phyloP scores from a whole-genome alignment of 805 yeast species.

The Candida xiaguanensis region DNA sequence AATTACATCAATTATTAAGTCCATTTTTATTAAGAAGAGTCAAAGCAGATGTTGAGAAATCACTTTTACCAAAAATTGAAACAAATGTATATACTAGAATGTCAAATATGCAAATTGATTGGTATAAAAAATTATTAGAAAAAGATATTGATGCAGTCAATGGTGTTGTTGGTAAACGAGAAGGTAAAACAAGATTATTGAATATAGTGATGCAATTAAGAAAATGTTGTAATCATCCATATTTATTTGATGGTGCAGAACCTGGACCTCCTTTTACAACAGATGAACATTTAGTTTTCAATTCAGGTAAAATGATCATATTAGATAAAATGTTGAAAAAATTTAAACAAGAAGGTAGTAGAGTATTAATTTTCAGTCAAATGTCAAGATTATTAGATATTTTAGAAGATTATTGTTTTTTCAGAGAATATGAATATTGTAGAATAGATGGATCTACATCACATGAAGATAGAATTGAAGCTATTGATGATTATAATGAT shows the following conservation, averaged over 20 bases:
- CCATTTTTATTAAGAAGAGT: conserved; percentile 89
- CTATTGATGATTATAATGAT: conserved; percentile 86
- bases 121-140: conserved; percentile 87
- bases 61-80: conserved; percentile 87
- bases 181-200: conserved; percentile 83
- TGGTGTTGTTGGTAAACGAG: conserved; percentile 92
- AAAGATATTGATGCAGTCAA: conserved; percentile 95
- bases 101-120: conserved; percentile 90
- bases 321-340: conserved; percentile 77
- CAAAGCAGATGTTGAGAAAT: conserved; percentile 89
- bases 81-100: conserved; percentile 86
- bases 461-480: conserved; percentile 88
- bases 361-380: conserved; percentile 89
- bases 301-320: conserved; percentile 87
- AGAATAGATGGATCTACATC: conserved; percentile 92
- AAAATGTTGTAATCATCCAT: conserved; percentile 96
- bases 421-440: conserved; percentile 81
- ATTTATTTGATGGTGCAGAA: conserved; percentile 97
- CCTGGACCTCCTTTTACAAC: conserved; percentile 98
- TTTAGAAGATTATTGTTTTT: conserved; percentile 84
- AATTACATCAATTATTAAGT: conserved; percentile 79
- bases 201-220: conserved; percentile 96
- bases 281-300: conserved; percentile 88
- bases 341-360: conserved; percentile 70
- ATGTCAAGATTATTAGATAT: conserved; percentile 90